phyloP scores from a whole-genome alignment of 2,329 filamentous ascomycete genomes.

The Colletotrichum somersetense region DNA sequence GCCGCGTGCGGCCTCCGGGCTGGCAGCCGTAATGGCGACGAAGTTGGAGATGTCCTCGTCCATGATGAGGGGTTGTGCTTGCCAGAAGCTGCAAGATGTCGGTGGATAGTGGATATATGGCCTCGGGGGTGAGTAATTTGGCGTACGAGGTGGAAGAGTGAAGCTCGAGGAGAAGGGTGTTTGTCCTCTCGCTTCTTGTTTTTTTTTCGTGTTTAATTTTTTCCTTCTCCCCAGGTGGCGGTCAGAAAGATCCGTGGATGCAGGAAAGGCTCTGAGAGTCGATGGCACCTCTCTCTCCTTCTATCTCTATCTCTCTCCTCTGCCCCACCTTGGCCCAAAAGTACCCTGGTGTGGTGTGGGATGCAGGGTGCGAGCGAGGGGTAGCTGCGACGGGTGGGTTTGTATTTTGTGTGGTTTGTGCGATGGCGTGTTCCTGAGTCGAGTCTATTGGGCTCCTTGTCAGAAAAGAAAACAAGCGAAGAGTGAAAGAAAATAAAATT shows the following conservation, averaged over 20 bases:
- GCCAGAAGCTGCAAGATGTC: neutral
- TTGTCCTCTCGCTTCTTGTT: neutral
- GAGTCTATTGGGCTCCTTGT: neutral
- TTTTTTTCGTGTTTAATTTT: neutral
- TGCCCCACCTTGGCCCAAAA: constrained; percentile 39
- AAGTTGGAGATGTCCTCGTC: constrained; percentile 83
- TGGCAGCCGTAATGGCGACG: constrained; percentile 82
- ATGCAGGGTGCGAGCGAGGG: constrained; percentile 20
- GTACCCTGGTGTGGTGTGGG: constrained; percentile 11
- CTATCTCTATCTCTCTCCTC: constrained; percentile 2
- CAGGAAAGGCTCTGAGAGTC: constrained; percentile 14
- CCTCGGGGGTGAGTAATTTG: neutral
- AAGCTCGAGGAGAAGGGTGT: neutral
- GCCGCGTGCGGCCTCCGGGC: constrained; percentile 79
- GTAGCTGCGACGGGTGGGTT: constrained; percentile 25
- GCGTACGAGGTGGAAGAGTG: neutral
- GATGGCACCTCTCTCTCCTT: constrained; percentile 22
- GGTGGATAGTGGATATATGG: neutral
- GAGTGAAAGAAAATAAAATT: neutral
- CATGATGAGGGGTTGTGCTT: constrained; percentile 60
- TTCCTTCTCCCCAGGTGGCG: constrained; percentile 6
- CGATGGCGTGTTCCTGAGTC: neutral
- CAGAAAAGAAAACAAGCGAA: neutral
- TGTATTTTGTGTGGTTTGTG: constrained; percentile 18
- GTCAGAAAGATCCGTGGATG: constrained; percentile 16